Conservation (phyloP, 2,329 filamentous ascomycete genomes). For the Coniella lustricola region DNA sequence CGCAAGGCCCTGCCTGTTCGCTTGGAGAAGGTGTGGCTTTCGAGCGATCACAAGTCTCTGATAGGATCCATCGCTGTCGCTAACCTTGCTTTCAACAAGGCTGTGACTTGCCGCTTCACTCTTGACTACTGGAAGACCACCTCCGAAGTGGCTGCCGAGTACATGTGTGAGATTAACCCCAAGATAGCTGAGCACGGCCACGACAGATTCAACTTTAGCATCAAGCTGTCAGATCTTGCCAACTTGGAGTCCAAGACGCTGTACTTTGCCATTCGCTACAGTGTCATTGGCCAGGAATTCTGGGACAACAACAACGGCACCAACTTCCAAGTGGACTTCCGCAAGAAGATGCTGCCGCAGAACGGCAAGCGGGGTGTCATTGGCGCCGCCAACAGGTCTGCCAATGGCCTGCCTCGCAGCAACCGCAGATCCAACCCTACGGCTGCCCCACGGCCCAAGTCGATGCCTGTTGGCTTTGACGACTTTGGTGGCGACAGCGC, state of each 20-base stretch:
- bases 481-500: constrained; percentile 60
- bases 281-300: constrained; percentile 73
- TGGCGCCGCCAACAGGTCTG: constrained; percentile 42
- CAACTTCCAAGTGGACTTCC: constrained; percentile 94
- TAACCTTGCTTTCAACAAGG: constrained; percentile 85
- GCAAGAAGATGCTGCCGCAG: constrained; percentile 63
- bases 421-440: constrained; percentile 43
- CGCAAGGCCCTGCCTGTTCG: constrained; percentile 63
- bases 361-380: constrained; percentile 50
- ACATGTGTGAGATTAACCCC: constrained; percentile 67
- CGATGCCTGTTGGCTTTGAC: constrained; percentile 54
- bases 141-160: constrained; percentile 89
- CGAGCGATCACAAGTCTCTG: constrained; percentile 77
- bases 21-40: constrained; percentile 81
- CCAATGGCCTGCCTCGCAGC: constrained; percentile 59
- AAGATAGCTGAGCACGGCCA: constrained; percentile 57
- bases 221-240: constrained; percentile 84
- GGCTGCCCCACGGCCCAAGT: constrained; percentile 41
- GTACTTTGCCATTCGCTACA: constrained; percentile 86
- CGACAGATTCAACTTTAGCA: constrained; percentile 89
- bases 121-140: constrained; percentile 98
- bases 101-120: constrained; percentile 87
- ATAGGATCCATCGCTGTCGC: constrained; percentile 77
- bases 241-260: constrained; percentile 90
- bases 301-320: constrained; percentile 89